Evolutionary conservation across 2,329 filamentous ascomycete species (phyloP).

Genomic region (Pseudovirgaria hyperparasitica): DNA sequence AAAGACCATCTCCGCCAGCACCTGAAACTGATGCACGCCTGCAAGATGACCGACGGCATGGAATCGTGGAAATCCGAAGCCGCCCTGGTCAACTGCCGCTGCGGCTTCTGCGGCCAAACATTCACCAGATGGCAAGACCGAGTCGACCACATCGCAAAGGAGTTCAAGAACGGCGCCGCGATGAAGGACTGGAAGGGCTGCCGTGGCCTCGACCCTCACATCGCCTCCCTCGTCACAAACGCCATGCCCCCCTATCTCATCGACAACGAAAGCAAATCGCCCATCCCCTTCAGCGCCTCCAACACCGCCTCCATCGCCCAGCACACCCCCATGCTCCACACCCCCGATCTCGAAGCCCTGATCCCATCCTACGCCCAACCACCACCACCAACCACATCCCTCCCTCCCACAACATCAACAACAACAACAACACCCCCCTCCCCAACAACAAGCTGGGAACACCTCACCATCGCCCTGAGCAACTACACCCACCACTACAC

Average conservation of each 20-base stretch:
- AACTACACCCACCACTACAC: constrained; percentile 29
- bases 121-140: constrained; percentile 40
- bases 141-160: constrained; percentile 39
- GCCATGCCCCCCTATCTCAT: constrained; percentile 41
- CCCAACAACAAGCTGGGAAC: constrained; percentile 39
- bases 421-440: no score
- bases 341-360: constrained; percentile 16
- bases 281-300: constrained; percentile 35
- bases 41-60: constrained; percentile 50
- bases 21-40: constrained; percentile 45
- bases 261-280: constrained; percentile 32
- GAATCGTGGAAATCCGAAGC: constrained; percentile 50
- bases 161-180: constrained; percentile 39
- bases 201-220: constrained; percentile 36
- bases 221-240: constrained; percentile 36
- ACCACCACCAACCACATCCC: constrained; percentile 1
- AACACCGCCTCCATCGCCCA: constrained; percentile 17
- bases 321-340: constrained; percentile 14
- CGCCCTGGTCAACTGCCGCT: constrained; percentile 40
- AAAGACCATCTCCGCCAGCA: constrained; percentile 53
- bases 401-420: constrained; percentile 10
- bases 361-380: constrained; percentile 8
- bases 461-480: constrained; percentile 33
- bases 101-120: constrained; percentile 38
- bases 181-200: constrained; percentile 45